These are phyloP conservation scores for Hemisphaericaspora nanyangensis DNA, from an alignment of 805 yeast genomes.

Conservation along the genomic window DNA sequence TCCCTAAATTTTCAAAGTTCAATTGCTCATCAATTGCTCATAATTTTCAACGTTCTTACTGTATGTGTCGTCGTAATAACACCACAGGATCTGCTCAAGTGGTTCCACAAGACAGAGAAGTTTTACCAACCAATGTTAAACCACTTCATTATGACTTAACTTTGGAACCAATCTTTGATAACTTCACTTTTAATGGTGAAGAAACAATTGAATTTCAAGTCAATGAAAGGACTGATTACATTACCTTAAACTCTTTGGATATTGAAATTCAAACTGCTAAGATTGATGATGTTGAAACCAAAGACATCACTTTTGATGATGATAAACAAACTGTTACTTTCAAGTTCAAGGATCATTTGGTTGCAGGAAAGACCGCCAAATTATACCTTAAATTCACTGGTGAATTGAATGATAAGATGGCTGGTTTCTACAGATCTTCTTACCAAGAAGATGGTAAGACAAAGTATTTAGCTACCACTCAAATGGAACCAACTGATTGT, in stretches of 20 bases:
- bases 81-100: conserved; percentile 10
- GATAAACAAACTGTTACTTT: conserved; percentile 42
- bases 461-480: conserved; percentile 76
- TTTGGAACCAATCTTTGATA: conserved; percentile 44
- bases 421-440: conserved; percentile 73
- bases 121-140: conserved; percentile 40
- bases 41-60: neutral
- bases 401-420: conserved; percentile 71
- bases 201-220: conserved; percentile 53
- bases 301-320: conserved; percentile 24
- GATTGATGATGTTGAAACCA: conserved; percentile 24
- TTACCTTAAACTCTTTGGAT: conserved; percentile 62
- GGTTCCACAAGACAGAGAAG: conserved; percentile 29
- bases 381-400: conserved; percentile 57
- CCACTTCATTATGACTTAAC: conserved; percentile 39
- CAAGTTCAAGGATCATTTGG: conserved; percentile 29
- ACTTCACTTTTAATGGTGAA: conserved; percentile 56
- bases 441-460: conserved; percentile 61
- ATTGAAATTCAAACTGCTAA: conserved; percentile 54
- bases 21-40: neutral
- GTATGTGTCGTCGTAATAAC: conserved; percentile 12
- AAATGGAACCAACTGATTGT: conserved; percentile 84
- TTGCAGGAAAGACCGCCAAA: conserved; percentile 36
- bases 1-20: conserved; percentile 1
- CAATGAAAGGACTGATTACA: conserved; percentile 40